Base-by-base conservation (phyloP, 306 rosid genomes). In the Corylus americana region DNA sequence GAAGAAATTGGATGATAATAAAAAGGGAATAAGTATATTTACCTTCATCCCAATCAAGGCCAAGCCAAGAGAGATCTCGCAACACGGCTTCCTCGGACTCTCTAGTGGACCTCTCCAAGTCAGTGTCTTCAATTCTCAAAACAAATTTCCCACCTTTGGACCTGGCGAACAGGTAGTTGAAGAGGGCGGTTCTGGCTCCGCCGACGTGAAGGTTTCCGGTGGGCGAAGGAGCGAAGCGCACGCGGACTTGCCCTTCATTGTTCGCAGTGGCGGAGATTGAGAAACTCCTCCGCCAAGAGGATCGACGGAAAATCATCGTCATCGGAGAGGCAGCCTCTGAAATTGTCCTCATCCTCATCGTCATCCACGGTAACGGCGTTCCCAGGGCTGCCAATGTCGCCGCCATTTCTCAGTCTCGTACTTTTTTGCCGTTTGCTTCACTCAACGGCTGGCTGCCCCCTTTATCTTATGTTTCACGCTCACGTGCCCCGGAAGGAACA, bases 141-240 rank as follows among this genome's bases (percentile, higher is more conserved):
- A 94, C 83, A 77, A 94, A 92, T 78, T 87, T 89, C 71, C 98
- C 98, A 79, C 97, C 98, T 80, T 94, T 94, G 44, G 94, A 89
- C 93, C 97, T 93, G 77, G 97, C 91, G 25, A 89, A 92, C 73
- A 92, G 79, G 84, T 90, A 92, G 58, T 92, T 89, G 86, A 89
- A 92, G 62, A 95, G 90, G 0, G 99, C 99, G 39, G 99, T 95
- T 79, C 99, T 84, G 2, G 99, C 99, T 76, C 99, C 99, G 18
- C 99, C 99, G 31, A 95, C 98, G 9, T 95, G 98, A n/a, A 95
- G 97, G 62, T 95, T 95, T 53, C 99, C 98, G 3, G 98, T 93
- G 1, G 99, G 98, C 63, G 99, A 95, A 66, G 99, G 99, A 55
- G 97, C 99, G 75, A 95, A 93, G 35, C 98, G 97, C 50, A 95